Evolutionary conservation across 2,329 filamentous ascomycete species (phyloP), one percentile per base, ranked within the genome.

Genomic region (Alternaria viburni): DNA sequence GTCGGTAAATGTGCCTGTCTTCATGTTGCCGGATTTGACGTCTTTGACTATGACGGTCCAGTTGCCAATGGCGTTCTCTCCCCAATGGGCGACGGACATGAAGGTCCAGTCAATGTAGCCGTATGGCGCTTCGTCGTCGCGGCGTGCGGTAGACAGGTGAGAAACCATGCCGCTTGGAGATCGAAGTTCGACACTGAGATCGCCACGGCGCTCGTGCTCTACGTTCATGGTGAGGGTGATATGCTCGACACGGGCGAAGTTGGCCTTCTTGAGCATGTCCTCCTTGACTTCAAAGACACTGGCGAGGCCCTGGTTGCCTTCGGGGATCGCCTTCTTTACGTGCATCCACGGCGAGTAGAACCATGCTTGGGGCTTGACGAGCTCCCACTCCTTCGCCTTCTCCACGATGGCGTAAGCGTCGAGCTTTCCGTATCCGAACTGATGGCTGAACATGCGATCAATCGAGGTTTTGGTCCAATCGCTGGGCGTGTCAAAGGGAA

Each of bases 191-290:
- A 97, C 95, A 75, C 93, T 97, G 25, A 99, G 80, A 78, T 99
- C 96, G 60, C 96, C 96, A 68, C 96, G 91, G 63, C 91, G 90
- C 3, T 87, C 89, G 77, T 99, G 96, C 58, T 92, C 88, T 23
- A 97, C 87, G 74, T 99, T 99, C 94, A 99, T 99, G 3, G 95
- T 98, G 36, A 99, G 88, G 1, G 95, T 98, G 36, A 99, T 92
- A 81, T 99, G 96, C 83, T 99, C 96, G 25, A 99, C 77, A 15
- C 92, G 89, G 73, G 90, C 93, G 13, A 99, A 79, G 76, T 99
- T 99, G 69, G 93, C 93, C 21, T 89, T 81, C 74, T 90, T 88
- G 61, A 98, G 83, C 88, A 94, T 93, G 19, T 93, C 89, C 57
- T 88, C 81, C 0, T 93, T 97, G 43, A 99, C 89, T 52, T 93